A percentile compares a stretch with the other conserved stretches of the same genome.
Conservation (phyloP, 352 stramenopile genomes). For the Phytophthora crassamura region DNA sequence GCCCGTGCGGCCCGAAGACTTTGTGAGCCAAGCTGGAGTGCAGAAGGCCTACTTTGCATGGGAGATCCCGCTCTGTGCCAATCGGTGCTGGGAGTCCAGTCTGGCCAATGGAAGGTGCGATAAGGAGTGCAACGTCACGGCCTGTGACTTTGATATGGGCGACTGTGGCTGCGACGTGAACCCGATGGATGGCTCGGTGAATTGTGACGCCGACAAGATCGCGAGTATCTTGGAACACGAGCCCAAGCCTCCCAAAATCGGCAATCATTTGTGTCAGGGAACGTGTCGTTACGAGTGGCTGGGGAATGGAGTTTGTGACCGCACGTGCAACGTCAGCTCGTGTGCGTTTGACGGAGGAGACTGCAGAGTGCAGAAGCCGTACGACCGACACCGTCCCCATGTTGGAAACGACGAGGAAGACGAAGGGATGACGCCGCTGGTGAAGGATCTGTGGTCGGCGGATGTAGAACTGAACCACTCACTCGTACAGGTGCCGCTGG, state of each 20-base stretch:
- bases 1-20: conserved; percentile 90
- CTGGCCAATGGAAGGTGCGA: conserved; percentile 92
- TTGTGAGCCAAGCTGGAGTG: conserved; percentile 85
- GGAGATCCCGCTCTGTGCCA: conserved; percentile 91
- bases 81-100: conserved; percentile 73
- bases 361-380: conserved; percentile 49
- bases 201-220: conserved; percentile 69
- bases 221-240: conserved; percentile 59
- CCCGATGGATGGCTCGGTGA: conserved; percentile 47
- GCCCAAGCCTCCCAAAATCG: conserved; percentile 53
- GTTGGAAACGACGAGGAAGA: conserved; percentile 23
- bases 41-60: conserved; percentile 94
- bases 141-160: conserved; percentile 93
- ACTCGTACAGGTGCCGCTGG: conserved; percentile 68
- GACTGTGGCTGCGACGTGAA: conserved; percentile 91
- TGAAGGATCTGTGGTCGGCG: conserved; percentile 53
- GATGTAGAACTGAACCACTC: conserved; percentile 61
- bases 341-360: conserved; percentile 90
- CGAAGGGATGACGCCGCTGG: conserved; percentile 32
- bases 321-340: conserved; percentile 77
- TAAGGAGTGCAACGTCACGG: conserved; percentile 85
- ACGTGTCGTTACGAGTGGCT: conserved; percentile 84
- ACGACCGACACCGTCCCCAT: conserved; percentile 21
- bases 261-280: conserved; percentile 72
- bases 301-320: conserved; percentile 82